Percentiles rank a stretch among this genome's conserved stretches.
Conservation (phyloP, 2,329 filamentous ascomycete species). For the Fusarium cyanostomum region DNA sequence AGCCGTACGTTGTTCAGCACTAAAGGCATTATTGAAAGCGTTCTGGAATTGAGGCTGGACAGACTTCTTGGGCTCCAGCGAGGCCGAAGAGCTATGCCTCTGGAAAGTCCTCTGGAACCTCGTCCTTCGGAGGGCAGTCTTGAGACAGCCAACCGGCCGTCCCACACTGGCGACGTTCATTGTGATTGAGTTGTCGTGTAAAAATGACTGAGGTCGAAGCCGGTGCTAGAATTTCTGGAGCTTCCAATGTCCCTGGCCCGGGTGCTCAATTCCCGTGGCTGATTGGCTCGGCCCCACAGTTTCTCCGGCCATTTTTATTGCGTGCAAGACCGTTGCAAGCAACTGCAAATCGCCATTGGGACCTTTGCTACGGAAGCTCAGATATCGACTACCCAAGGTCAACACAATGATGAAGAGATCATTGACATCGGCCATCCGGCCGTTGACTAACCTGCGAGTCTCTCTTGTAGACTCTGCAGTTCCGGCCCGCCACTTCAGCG, state of each 20-base stretch:
- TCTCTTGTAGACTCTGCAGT: conserved; percentile 11
- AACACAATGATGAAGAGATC: conserved; percentile 36
- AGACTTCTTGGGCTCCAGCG: conserved; percentile 34
- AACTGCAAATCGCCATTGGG: conserved; percentile 12
- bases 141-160: conserved; percentile 78
- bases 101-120: conserved; percentile 57
- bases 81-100: conserved; percentile 60
- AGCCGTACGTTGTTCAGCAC: conserved; percentile 49
- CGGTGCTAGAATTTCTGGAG: conserved; percentile 43
- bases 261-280: conserved; percentile 35
- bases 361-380: conserved; percentile 14
- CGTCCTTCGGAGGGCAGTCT: conserved; percentile 68
- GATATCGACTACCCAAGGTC: conserved; percentile 2
- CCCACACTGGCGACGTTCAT: conserved; percentile 70
- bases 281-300: conserved; percentile 51
- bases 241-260: conserved; percentile 25
- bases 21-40: conserved; percentile 40
- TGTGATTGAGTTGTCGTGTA: conserved; percentile 41
- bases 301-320: conserved; percentile 44
- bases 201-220: conserved; percentile 34
- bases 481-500: conserved; percentile 43
- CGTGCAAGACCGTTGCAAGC: conserved; percentile 16
- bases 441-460: conserved; percentile 29
- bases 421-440: conserved; percentile 41
- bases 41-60: conserved; percentile 22